Evolutionary conservation across 306 rosid genomes (phyloP), one percentile per base, ranked within the genome.

Genomic region (Cucurbita pepo): DNA sequence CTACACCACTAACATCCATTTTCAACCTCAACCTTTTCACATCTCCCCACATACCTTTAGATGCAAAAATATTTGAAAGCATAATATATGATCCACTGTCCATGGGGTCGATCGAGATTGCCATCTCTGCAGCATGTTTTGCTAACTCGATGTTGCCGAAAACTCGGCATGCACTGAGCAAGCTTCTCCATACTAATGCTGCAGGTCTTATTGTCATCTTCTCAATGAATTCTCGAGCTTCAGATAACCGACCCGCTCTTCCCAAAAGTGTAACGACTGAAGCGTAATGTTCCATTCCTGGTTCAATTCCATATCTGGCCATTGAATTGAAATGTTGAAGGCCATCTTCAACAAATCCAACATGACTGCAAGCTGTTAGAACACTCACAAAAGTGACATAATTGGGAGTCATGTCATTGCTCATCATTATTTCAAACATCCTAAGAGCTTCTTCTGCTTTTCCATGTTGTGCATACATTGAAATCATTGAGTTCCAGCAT

Each of bases 401-500:
- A 73, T 87, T 90, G 64, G 98, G 96, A 70, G 75, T 64, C 52
- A 76, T 73, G 48, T 84, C 88, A 40, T 83, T 87, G 51, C 75
- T 37, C 56, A 75, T 84, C 96, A 92, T 84, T 59, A 47, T 40
- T 65, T 85, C 79, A 25, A 88, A 92, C 82, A 80, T 78, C 73
- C 76, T 75, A 62, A 90, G 87, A 60, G 98, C 93, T 64, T 82
- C 76, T 64, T 43, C 79, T 43, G 91, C 96, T 54, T 82, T 90
- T 67, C 98, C 98, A n/a, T 92, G 98, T 14, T 87, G 92, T 14
- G 98, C 96, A 78, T 88, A 87, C 4, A 92, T 87, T 22, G 96
- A 83, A 44, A 92, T 83, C 87, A 92, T 90, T 60, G 98, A 87
- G 81, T 92, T 92, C 98, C 96, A 92, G 72, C 98, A 92, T 14